phyloP scores from a whole-genome alignment of 75 land plant species.

The Isoetes taiwanensis region DNA sequence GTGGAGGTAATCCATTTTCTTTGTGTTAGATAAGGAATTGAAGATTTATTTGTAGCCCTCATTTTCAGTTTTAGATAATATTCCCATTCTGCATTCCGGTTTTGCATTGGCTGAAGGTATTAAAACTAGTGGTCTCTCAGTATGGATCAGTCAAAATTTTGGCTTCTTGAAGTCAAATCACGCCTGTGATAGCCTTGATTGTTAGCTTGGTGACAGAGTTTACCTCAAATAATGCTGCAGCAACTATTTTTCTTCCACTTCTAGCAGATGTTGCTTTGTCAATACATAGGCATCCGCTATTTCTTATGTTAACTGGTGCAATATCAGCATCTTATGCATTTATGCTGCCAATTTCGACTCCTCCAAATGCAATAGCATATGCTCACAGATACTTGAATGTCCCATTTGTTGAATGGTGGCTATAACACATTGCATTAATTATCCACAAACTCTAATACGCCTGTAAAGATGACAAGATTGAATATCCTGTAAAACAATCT shows the following conservation, averaged over 20 bases:
- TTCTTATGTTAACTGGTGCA: not conserved
- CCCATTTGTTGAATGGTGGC: too few species aligned
- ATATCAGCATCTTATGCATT: slow-evolving; percentile 1
- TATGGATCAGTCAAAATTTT: not conserved
- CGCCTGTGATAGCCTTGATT: not conserved
- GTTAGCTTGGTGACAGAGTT: slow-evolving; percentile 1
- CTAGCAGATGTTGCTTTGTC: not conserved
- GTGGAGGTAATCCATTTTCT: too few species aligned
- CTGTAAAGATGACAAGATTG: too few species aligned
- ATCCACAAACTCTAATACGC: too few species aligned
- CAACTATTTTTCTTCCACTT: not conserved
- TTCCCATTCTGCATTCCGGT: too few species aligned
- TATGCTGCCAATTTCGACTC: slow-evolving; percentile 3
- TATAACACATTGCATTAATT: too few species aligned
- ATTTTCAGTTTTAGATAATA: too few species aligned
- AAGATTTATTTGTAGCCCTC: too few species aligned
- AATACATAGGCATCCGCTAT: not conserved
- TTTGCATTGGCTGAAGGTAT: slow-evolving; percentile 3
- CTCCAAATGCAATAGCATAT: slow-evolving; percentile 1
- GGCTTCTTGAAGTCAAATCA: not conserved
- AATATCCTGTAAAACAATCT: too few species aligned
- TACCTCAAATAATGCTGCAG: slow-evolving; percentile 1
- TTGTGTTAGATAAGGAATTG: too few species aligned
- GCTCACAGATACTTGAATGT: not conserved
- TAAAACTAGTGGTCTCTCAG: not conserved